Percentiles rank a stretch among this genome's conserved stretches.
Conservation (phyloP, 1,284 basidiomycete species). For the Sporisorium reilianum region DNA sequence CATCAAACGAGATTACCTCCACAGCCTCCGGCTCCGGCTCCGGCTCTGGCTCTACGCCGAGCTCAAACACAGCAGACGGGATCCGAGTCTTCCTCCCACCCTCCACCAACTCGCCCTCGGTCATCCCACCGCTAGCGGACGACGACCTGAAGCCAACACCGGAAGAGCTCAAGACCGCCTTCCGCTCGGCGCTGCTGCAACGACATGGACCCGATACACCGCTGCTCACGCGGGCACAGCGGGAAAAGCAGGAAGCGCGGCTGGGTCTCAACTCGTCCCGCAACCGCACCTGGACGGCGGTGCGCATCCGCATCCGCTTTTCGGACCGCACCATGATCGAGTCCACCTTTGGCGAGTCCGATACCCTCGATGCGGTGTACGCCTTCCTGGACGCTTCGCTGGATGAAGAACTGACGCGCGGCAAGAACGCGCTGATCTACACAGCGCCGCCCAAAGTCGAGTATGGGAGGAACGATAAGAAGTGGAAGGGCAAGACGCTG, state of each 20-base stretch:
- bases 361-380: slow-evolving; percentile 83
- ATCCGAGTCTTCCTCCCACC: slow-evolving; percentile 29
- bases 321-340: slow-evolving; percentile 85
- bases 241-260: slow-evolving; percentile 75
- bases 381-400: slow-evolving; percentile 82
- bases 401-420: slow-evolving; percentile 76
- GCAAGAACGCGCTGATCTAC: slow-evolving; percentile 83
- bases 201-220: slow-evolving; percentile 82
- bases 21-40: slow-evolving; percentile 3
- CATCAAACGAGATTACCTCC: not conserved
- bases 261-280: slow-evolving; percentile 74
- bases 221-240: slow-evolving; percentile 77
- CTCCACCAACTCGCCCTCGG: slow-evolving; percentile 5
- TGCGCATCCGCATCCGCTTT: slow-evolving; percentile 83
- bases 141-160: slow-evolving; percentile 76
- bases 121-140: not conserved
- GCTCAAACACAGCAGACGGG: not conserved
- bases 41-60: not conserved
- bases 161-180: slow-evolving; percentile 79
- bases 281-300: slow-evolving; percentile 82
- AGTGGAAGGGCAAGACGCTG: slow-evolving; percentile 77
- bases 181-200: slow-evolving; percentile 75
- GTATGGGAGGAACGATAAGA: slow-evolving; percentile 80
- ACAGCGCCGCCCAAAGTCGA: slow-evolving; percentile 84
- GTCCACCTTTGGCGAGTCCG: slow-evolving; percentile 78